Conservation (phyloP, 176 grass and related monocot genomes). For the Eragrostis curvula region DNA sequence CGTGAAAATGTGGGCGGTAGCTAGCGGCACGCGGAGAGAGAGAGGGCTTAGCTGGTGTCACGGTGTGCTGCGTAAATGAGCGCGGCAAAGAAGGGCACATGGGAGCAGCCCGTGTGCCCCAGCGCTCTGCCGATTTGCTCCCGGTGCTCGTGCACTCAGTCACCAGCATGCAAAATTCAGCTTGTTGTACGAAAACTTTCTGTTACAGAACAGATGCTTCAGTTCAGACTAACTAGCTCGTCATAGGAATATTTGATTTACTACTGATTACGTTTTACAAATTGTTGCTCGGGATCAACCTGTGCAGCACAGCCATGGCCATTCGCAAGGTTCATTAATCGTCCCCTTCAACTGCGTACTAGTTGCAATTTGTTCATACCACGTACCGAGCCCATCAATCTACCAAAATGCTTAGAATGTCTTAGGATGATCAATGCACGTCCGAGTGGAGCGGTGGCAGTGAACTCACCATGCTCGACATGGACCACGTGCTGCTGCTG, state of each 20-base stretch:
- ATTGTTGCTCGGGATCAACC: background rate
- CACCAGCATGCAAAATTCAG: no score
- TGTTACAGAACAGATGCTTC: no score
- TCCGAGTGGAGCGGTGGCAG: background rate
- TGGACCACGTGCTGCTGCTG: background rate
- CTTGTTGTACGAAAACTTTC: no score
- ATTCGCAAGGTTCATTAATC: no score
- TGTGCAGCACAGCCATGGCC: background rate
- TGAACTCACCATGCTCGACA: background rate
- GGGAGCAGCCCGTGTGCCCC: background rate
- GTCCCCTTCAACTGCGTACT: no score
- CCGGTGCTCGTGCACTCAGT: background rate
- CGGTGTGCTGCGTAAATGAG: constrained; percentile 16
- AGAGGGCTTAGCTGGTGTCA: background rate
- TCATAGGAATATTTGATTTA: no score
- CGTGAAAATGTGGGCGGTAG: no score
- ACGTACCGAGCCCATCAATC: background rate
- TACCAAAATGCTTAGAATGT: background rate
- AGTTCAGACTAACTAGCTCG: no score
- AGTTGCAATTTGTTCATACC: background rate
- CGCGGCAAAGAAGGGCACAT: constrained; percentile 4
- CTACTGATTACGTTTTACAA: no score
- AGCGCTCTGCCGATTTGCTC: background rate
- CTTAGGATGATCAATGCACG: background rate
- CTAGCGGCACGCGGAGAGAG: background rate